Conservation (phyloP, 208 protist species). For the Endotrypanum monterogeii region DNA sequence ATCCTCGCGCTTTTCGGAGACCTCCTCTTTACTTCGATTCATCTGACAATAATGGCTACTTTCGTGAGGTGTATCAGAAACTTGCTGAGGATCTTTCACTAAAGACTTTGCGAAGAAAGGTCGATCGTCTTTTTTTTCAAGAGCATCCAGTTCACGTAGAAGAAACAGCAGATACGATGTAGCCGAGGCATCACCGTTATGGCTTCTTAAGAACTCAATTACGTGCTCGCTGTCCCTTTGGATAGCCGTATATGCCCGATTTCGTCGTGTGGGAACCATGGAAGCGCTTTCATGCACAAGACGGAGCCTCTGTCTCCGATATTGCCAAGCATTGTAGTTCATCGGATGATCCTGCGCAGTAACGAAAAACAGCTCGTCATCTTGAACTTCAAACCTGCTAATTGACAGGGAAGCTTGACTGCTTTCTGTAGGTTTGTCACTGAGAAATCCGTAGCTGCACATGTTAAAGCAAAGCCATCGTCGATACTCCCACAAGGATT, state of each 20-base stretch:
- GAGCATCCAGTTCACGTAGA: constrained; percentile 17
- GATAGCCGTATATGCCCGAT: background rate
- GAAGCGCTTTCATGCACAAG: constrained; percentile 1
- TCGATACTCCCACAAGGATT: constrained; percentile 62
- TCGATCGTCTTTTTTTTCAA: constrained; percentile 1
- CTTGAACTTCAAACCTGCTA: background rate
- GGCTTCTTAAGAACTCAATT: constrained; percentile 45
- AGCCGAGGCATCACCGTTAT: constrained; percentile 69
- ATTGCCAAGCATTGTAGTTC: constrained; percentile 90
- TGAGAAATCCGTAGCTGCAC: background rate
- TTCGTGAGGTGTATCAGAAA: background rate
- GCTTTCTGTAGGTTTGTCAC: too few relatives aligned
- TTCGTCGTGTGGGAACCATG: background rate
- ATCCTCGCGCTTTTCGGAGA: background rate
- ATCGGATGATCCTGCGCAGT: constrained; percentile 65
- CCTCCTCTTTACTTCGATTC: background rate
- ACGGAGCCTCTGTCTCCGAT: constrained; percentile 33
- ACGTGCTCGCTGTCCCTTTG: constrained; percentile 26
- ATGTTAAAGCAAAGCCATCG: constrained; percentile 41
- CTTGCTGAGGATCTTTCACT: background rate
- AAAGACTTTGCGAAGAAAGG: background rate
- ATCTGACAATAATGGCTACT: background rate
- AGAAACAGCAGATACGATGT: constrained; percentile 66
- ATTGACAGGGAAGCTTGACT: background rate
- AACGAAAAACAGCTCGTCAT: constrained; percentile 35